A percentile compares a stretch with the other conserved stretches of the same genome.
These are phyloP conservation scores for Phylloporus sp. DNA, from an alignment of 768 basidiomycete species.

Conservation along the genomic window DNA sequence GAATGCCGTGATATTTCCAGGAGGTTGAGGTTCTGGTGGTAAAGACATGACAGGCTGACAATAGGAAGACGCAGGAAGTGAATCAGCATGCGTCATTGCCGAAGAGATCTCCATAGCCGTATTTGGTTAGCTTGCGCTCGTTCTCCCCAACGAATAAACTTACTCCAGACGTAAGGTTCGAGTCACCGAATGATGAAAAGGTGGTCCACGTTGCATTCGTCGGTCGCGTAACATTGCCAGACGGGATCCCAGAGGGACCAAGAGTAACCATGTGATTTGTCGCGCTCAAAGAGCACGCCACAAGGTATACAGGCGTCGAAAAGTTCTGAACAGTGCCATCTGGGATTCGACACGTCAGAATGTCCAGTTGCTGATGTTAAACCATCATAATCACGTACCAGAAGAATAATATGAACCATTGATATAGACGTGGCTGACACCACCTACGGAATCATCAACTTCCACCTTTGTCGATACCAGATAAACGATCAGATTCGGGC, in stretches of 20 bases:
- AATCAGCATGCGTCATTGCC: too few relatives aligned
- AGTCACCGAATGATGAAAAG: too few relatives aligned
- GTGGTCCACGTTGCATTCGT: not conserved
- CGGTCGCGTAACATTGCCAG: too few relatives aligned
- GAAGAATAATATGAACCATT: not conserved
- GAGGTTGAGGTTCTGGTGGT: too few relatives aligned
- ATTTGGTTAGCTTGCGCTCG: too few relatives aligned
- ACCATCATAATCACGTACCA: not conserved
- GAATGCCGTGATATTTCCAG: too few relatives aligned
- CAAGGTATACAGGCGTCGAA: not conserved
- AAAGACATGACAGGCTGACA: too few relatives aligned
- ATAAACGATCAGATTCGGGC: not conserved
- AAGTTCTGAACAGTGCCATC: not conserved
- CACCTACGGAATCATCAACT: not conserved
- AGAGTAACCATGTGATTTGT: not conserved
- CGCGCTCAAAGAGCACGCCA: not conserved
- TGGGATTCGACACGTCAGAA: not conserved
- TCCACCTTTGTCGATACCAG: not conserved
- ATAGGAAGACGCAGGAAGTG: too few relatives aligned
- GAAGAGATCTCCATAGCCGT: too few relatives aligned
- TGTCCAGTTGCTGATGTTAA: not conserved
- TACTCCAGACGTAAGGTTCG: too few relatives aligned
- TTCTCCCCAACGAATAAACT: too few relatives aligned
- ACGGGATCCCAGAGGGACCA: not conserved
- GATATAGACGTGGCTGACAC: not conserved